phyloP scores from a whole-genome alignment of 305 asterid genomes.

The Stenogyne calaminthoides region DNA sequence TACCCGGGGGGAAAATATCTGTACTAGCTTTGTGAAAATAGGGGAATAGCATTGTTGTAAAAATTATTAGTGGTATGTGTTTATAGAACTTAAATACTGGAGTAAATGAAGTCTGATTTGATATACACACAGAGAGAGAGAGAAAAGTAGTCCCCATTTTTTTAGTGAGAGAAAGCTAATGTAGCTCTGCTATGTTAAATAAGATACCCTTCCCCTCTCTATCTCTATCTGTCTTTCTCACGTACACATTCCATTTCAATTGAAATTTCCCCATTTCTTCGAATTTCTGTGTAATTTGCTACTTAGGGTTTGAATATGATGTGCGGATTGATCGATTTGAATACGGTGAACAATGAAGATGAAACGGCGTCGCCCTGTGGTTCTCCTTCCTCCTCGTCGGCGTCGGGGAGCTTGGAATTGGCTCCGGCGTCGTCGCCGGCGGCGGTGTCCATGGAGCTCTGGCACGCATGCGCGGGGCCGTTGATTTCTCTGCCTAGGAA shows the following conservation, averaged over 20 bases:
- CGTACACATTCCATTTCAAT: constrained; percentile 20
- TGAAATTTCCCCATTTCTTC: constrained; percentile 3
- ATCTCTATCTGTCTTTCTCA: constrained; percentile 22
- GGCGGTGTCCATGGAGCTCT: constrained; percentile 87
- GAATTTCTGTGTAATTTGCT: constrained; percentile 25
- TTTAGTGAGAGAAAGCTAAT: constrained; percentile 56
- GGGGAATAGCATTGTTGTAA: constrained; percentile 19
- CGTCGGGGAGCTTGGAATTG: constrained; percentile 52
- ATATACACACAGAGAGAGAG: constrained; percentile 30
- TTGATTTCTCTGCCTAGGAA: constrained; percentile 86
- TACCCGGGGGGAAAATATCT: constrained; percentile 1
- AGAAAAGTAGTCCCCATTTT: constrained; percentile 30
- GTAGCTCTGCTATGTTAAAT: constrained; percentile 49
- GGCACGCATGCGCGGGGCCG: constrained; percentile 99
- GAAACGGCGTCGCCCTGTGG: constrained; percentile 39
- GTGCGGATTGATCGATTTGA: constrained; percentile 76
- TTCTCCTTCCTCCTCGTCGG: constrained; percentile 45
- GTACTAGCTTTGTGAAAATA: constrained; percentile 13
- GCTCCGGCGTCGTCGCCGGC: constrained; percentile 38
- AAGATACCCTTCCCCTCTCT: constrained; percentile 18
- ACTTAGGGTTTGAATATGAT: constrained; percentile 59
- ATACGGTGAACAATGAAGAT: constrained; percentile 62
- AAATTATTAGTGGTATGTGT: constrained; percentile 9
- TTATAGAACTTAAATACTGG: constrained; percentile 21
- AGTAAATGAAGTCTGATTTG: constrained; percentile 55